These are phyloP conservation scores for Eimeria necatrix DNA, from an alignment of 169 alveolate species.

Conservation along the genomic window DNA sequence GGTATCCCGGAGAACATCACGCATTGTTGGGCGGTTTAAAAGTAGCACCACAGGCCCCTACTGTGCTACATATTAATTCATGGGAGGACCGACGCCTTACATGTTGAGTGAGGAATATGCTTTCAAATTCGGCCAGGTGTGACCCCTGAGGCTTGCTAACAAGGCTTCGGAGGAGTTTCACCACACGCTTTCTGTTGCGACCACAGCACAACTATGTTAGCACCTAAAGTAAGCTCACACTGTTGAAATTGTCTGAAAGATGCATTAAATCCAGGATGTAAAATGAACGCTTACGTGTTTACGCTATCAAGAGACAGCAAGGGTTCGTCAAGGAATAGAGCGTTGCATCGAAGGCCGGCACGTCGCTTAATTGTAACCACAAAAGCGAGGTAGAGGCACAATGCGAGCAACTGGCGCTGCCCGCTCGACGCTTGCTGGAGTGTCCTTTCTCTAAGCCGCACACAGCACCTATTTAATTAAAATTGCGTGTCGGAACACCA, in stretches of 20 bases:
- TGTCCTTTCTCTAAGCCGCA: constrained; percentile 63
- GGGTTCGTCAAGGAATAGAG: constrained; percentile 56
- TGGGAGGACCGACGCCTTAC: not conserved
- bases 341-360: constrained; percentile 68
- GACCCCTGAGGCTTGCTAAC: constrained; percentile 36
- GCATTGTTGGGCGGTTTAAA: not conserved
- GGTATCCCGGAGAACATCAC: not conserved
- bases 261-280: not conserved
- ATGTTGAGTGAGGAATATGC: constrained; percentile 51
- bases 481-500: not conserved
- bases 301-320: constrained; percentile 54
- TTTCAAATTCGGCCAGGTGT: constrained; percentile 62
- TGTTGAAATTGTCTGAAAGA: no score
- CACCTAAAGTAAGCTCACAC: no score
- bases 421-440: constrained; percentile 72
- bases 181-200: constrained; percentile 41
- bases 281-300: constrained; percentile 25
- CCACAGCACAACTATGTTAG: no score
- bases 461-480: not conserved
- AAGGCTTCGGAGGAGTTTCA: constrained; percentile 51
- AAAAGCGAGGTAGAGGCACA: constrained; percentile 69
- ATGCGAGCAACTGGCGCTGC: constrained; percentile 64
- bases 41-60: not conserved
- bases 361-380: constrained; percentile 63
- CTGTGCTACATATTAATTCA: no score